phyloP scores from a whole-genome alignment of 768 basidiomycete species.

The Pulveroboletus sp. region DNA sequence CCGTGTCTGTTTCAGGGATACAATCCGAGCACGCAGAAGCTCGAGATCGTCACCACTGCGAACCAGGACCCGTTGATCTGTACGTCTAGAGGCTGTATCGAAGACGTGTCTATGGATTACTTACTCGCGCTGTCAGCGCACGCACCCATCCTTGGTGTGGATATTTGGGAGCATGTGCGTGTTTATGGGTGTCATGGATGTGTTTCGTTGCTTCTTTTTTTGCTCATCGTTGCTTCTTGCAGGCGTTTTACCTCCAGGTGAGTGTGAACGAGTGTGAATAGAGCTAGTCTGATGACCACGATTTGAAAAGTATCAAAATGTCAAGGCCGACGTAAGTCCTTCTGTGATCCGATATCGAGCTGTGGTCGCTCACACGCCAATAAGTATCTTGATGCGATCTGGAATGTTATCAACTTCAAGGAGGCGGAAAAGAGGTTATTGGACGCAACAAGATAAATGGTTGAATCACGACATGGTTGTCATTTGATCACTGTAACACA shows the following conservation, averaged over 20 bases:
- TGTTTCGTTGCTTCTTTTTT: background rate
- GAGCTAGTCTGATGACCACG: conserved; percentile 9
- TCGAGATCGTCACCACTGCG: conserved; percentile 88
- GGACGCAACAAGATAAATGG: conserved; percentile 33
- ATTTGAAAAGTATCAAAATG: conserved; percentile 71
- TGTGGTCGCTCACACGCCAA: conserved; percentile 3
- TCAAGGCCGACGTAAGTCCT: conserved; percentile 82
- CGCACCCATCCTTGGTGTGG: conserved; percentile 89
- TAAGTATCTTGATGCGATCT: conserved; percentile 94
- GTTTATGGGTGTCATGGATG: conserved; percentile 4
- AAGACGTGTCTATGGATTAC: background rate
- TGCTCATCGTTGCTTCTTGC: conserved; percentile 4
- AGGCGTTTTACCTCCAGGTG: conserved; percentile 63
- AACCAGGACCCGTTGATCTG: conserved; percentile 93
- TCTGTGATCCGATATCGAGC: background rate
- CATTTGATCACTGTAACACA: conserved; percentile 7
- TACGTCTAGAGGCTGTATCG: conserved; percentile 24
- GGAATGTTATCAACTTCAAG: conserved; percentile 94
- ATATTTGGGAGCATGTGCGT: conserved; percentile 93
- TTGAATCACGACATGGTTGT: background rate
- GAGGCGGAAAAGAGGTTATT: conserved; percentile 68
- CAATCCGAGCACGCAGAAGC: conserved; percentile 57
- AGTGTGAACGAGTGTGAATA: background rate
- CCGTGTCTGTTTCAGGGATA: conserved; percentile 49
- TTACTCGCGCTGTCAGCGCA: conserved; percentile 48